Evolutionary conservation across 805 yeast genomes (phyloP).

Genomic region (Metschnikowia dekortorum): DNA sequence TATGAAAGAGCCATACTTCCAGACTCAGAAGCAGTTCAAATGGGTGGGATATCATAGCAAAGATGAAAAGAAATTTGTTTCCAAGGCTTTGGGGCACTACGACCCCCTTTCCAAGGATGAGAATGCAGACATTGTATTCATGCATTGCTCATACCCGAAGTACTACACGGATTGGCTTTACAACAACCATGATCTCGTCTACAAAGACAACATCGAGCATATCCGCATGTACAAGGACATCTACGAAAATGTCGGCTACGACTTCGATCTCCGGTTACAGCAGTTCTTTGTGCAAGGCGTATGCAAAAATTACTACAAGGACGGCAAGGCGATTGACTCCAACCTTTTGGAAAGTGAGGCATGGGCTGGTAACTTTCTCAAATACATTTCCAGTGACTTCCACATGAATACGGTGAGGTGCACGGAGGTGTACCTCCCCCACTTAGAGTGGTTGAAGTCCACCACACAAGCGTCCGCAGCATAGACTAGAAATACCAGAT

Average conservation of each 20-base stretch:
- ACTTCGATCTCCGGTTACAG: conserved; percentile 38
- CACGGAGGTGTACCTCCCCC: conserved; percentile 36
- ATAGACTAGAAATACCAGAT: neutral
- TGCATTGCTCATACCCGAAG: conserved; percentile 62
- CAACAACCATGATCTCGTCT: conserved; percentile 28
- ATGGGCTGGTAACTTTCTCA: conserved; percentile 32
- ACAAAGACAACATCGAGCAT: conserved; percentile 27
- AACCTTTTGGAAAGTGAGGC: conserved; percentile 17
- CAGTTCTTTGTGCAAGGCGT: conserved; percentile 37
- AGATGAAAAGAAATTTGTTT: conserved; percentile 18
- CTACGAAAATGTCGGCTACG: conserved; percentile 37
- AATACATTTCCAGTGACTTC: conserved; percentile 23
- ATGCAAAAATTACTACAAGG: conserved; percentile 32
- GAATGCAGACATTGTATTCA: conserved; percentile 31
- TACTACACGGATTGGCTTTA: conserved; percentile 24
- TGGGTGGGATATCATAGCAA: conserved; percentile 39
- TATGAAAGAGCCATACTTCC: conserved; percentile 47
- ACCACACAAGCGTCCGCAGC: conserved; percentile 17
- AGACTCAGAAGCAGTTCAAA: conserved; percentile 42
- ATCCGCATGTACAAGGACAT: conserved; percentile 37
- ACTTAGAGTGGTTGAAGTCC: conserved; percentile 39
- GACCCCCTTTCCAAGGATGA: conserved; percentile 31
- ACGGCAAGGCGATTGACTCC: conserved; percentile 22
- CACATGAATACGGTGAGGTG: conserved; percentile 27
- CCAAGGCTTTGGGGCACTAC: conserved; percentile 32